Evolutionary conservation across 2,329 filamentous ascomycete species (phyloP).

Genomic region (Stemphylium vesicarium): DNA sequence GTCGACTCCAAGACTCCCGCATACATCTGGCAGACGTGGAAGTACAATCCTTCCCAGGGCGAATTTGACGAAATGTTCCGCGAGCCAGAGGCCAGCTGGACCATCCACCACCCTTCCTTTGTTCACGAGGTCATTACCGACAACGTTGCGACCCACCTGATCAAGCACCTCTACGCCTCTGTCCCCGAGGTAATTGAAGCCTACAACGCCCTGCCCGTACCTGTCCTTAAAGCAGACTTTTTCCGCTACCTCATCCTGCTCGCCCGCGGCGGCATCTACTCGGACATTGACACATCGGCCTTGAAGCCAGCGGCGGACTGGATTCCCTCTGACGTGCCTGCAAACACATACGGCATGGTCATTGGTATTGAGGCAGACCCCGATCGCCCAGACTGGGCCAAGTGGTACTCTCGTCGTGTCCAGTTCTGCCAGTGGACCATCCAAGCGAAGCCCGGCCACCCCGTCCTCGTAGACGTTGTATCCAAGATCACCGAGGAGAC

Average conservation of each 20-base stretch:
- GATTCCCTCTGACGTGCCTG: conserved; percentile 80
- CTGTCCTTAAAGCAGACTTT: conserved; percentile 68
- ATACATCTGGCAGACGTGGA: conserved; percentile 99
- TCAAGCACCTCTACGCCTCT: conserved; percentile 85
- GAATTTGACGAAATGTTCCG: conserved; percentile 78
- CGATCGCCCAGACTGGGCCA: conserved; percentile 86
- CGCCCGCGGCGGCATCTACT: conserved; percentile 80
- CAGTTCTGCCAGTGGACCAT: conserved; percentile 99
- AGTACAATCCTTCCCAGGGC: conserved; percentile 76
- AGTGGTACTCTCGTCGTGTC: conserved; percentile 95
- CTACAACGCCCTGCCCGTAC: conserved; percentile 56
- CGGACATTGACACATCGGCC: conserved; percentile 83
- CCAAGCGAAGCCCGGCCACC: conserved; percentile 92
- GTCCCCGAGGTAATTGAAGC: conserved; percentile 58
- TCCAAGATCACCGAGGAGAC: conserved; percentile 84
- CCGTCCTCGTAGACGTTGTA: conserved; percentile 86
- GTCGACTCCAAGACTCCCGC: conserved; percentile 87
- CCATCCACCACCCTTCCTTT: conserved; percentile 83
- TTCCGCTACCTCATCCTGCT: conserved; percentile 75
- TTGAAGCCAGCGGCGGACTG: conserved; percentile 84
- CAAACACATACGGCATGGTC: conserved; percentile 80
- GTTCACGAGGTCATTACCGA: conserved; percentile 98
- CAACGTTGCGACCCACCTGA: conserved; percentile 77
- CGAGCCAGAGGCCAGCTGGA: conserved; percentile 88
- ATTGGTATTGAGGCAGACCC: conserved; percentile 97